Evolutionary conservation across 2,329 filamentous ascomycete genomes (phyloP), one percentile per base, ranked within the genome.

Genomic region (Pyrenochaeta sp.): DNA sequence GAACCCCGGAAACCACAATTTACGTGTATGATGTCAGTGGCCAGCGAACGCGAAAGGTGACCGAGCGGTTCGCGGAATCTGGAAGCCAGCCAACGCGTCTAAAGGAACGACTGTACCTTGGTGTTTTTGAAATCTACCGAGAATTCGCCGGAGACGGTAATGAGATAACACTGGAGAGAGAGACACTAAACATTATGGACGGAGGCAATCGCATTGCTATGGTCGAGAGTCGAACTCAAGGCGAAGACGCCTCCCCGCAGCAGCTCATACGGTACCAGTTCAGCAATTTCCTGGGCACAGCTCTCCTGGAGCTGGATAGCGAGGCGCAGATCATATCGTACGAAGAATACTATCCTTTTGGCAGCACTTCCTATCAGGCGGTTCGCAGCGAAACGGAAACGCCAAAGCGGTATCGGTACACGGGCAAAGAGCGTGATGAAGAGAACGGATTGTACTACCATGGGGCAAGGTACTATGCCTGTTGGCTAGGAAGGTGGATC

Each of bases 331-430:
- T 68, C n/a, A 29, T 68, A 6, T 61, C 61, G 4, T 65, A 61
- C 31, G 62, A 69, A 31, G 67, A 71, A 42, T 70, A 63, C 35
- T 52, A 50, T 3, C 59, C 67, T 3, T 71, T 51, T 38, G 67
- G 67, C 1, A 22, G 17, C 11, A 50, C 56, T 6, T 38, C 55
- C 1, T 63, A 55, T 17, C 35, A 35, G 20, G 30, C 20, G 6
- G 21, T 27, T 7, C n/a, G 6, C 6, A 26, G 35, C 23, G 7
- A 20, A 13, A 14, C 21, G 5, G 20, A 37, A 4, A 17, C 13
- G 7, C 29, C 30, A 14, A 42, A 42, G 29, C 29, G 29, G 2
- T 42, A 35, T 23, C 31, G 38, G 3, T 48, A 13, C 35, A 24
- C 10, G 1, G 37, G 32, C 3, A 43, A 48, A 22, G 48, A 51